These are phyloP conservation scores for Neofusicoccum laricinum DNA, from an alignment of 2,329 filamentous ascomycete genomes.

Conservation along the genomic window DNA sequence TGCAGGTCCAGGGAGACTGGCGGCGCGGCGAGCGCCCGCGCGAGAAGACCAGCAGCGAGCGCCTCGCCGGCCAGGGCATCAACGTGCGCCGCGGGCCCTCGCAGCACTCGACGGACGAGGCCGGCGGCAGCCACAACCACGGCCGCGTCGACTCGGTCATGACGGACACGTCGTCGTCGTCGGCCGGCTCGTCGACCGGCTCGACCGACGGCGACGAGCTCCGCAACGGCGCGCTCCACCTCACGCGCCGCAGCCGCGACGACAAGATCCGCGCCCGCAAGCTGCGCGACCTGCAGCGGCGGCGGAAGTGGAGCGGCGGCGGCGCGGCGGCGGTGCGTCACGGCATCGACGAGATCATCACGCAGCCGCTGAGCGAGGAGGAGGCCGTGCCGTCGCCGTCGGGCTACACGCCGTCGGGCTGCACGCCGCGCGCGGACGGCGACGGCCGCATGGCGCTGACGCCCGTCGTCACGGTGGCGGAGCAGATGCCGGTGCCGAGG, in stretches of 20 bases:
- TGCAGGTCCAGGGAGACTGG: neutral
- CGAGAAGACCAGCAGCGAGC: conserved; percentile 10
- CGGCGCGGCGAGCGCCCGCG: neutral
- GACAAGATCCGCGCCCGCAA: conserved; percentile 32
- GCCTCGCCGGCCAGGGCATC: conserved; percentile 16
- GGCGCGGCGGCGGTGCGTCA: neutral
- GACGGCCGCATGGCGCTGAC: conserved; percentile 19
- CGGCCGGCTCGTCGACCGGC: neutral
- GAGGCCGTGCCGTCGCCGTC: too few species aligned
- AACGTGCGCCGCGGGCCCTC: neutral
- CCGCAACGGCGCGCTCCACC: neutral
- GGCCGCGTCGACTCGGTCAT: conserved; percentile 14
- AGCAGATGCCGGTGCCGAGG: conserved; percentile 25
- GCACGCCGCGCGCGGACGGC: neutral
- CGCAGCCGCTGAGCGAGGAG: conserved; percentile 6
- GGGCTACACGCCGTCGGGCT: conserved; percentile 15
- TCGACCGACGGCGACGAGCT: neutral
- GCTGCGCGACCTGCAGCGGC: conserved; percentile 25
- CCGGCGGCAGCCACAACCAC: neutral
- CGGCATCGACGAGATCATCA: conserved; percentile 18
- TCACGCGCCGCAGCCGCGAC: conserved; percentile 21
- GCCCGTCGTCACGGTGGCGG: conserved; percentile 35
- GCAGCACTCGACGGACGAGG: neutral
- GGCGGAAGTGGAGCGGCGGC: neutral
- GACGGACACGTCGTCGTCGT: neutral